Evolutionary conservation across 805 yeast genomes (phyloP), one percentile per base, ranked within the genome.

Genomic region (Starmerella geochares): DNA sequence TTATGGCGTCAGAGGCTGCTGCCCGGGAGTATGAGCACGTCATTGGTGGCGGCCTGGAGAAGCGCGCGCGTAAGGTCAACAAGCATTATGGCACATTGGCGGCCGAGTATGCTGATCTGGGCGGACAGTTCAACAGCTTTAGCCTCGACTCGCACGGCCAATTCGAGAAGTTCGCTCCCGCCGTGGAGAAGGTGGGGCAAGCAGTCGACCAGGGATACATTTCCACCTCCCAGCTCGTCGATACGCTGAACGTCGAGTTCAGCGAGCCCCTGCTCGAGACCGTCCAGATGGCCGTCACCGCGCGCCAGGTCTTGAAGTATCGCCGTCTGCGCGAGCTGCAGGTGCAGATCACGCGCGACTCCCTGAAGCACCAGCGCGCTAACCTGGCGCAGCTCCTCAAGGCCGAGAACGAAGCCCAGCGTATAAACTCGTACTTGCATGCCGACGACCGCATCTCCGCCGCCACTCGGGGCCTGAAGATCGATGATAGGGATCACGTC

Each of bases 141-240:
- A 71, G 79, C 52, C 64, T 79, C 28, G 81, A 79, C 55, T 70
- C 69, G 51, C 56, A 60, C 24, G 61, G 62, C 10, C 51, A 58
- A 19, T 58, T 71, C 38, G 55, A 48, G 33, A 41, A 42, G 38
- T 51, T 54, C 19, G 71, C 92, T 1, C 61, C 78, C 3, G 71
- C 79, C 2, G 73, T 86, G 53, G 97, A 92, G 62, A 78, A 79
- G 54, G 77, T 86, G 25, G 96, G 97, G 1, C 87, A 84, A 60
- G 82, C 87, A 1, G 80, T 85, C 54, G 97, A 92, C 64, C 75
- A 74, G 67, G 50, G 70, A 41, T 72, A 71, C 60, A 62, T 77
- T 54, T 62, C 78, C n/a, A 67, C 79, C 54, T 69, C 78, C 58
- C 62, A 73, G 1, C 69, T 81, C 10, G 74, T 78, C 4, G 65